A percentile compares a stretch with the other conserved stretches of the same genome.
These are phyloP conservation scores for Diaporthe eres DNA, from an alignment of 2,329 filamentous ascomycete genomes.

Conservation along the genomic window DNA sequence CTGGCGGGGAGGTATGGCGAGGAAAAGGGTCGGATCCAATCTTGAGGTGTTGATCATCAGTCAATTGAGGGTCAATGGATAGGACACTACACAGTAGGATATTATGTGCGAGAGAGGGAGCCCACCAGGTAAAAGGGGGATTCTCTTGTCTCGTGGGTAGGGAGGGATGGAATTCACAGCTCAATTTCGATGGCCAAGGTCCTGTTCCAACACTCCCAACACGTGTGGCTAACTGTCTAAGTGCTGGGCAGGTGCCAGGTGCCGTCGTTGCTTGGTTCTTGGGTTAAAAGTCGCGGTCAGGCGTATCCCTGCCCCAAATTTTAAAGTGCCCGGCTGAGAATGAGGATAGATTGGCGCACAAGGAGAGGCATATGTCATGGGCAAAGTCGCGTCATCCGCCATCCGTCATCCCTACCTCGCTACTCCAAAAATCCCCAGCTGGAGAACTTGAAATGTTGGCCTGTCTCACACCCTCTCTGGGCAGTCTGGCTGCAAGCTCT, in stretches of 20 bases:
- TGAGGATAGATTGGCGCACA: not conserved
- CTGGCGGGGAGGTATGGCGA: not conserved
- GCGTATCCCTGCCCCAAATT: conserved; percentile 36
- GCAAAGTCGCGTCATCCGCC: conserved; percentile 28
- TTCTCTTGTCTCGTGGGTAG: not conserved
- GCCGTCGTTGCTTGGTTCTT: not conserved
- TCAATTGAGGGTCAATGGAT: not conserved
- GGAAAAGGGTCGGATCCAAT: not conserved
- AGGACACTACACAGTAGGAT: not conserved
- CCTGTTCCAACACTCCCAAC: not conserved
- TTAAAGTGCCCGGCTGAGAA: conserved; percentile 13
- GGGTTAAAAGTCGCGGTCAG: conserved; percentile 31
- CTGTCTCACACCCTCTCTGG: not conserved
- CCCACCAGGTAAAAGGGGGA: not conserved
- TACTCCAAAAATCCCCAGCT: conserved; percentile 4
- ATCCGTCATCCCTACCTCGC: conserved; percentile 10
- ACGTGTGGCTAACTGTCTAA: conserved; percentile 19
- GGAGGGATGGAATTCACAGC: conserved; percentile 23
- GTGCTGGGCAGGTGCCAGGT: not conserved
- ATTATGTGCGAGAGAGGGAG: conserved; percentile 22
- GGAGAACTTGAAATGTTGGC: conserved; percentile 15
- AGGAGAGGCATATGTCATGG: conserved; percentile 9
- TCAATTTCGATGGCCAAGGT: conserved; percentile 20
- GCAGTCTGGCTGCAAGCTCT: not conserved
- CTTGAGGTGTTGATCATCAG: not conserved